These are phyloP conservation scores for Apiotrichum montevideense DNA, from an alignment of 1,284 basidiomycete species.

Conservation along the genomic window DNA sequence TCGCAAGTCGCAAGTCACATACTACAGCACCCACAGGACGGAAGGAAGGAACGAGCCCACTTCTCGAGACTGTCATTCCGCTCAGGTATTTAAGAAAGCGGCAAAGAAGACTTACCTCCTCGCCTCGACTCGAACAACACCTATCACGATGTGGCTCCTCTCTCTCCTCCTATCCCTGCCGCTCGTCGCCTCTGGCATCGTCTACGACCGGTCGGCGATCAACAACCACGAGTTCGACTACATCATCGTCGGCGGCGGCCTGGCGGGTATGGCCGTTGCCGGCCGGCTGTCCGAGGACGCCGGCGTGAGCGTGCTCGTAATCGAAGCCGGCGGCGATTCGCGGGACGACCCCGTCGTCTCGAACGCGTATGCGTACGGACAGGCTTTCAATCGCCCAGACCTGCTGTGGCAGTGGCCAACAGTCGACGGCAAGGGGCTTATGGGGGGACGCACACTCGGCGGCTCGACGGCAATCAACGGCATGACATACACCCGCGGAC, in stretches of 20 bases:
- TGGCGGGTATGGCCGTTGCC: constrained; percentile 10
- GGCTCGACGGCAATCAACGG: constrained; percentile 28
- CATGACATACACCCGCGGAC: constrained; percentile 53
- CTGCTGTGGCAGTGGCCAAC: constrained; percentile 19
- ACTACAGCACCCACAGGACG: no score
- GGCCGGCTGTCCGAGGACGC: constrained; percentile 10
- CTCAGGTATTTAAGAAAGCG: no score
- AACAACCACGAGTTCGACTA: constrained; percentile 10
- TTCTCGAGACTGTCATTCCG: no score
- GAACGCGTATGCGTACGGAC: constrained; percentile 16
- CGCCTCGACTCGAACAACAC: no score
- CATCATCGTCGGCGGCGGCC: constrained; percentile 12
- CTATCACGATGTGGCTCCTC: no score
- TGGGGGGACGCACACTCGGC: constrained; percentile 18
- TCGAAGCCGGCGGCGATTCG: constrained; percentile 24
- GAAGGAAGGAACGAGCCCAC: no score
- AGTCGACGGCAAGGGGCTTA: constrained; percentile 15
- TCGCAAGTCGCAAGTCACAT: no score
- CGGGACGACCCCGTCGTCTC: constrained; percentile 18
- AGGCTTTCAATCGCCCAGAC: constrained; percentile 13
- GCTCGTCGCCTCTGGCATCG: background rate
- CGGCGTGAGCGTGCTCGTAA: constrained; percentile 9
- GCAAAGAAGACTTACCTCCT: no score
- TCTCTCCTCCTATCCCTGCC: background rate
- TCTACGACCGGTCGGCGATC: background rate